These are phyloP conservation scores for Laguncularia racemosa DNA, from an alignment of 345 rosid genomes.

Conservation along the genomic window DNA sequence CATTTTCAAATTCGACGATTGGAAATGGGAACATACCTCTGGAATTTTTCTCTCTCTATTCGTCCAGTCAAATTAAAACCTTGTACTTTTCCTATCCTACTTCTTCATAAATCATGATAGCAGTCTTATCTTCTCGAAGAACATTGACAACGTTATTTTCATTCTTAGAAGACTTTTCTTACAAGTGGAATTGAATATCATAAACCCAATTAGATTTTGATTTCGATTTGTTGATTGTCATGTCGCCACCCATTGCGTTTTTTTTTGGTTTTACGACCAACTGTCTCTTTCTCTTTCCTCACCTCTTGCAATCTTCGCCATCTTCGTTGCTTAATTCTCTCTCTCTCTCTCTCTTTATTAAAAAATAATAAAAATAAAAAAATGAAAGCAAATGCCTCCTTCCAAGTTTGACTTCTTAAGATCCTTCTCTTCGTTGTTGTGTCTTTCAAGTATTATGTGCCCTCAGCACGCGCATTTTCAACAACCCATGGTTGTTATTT, in stretches of 20 bases:
- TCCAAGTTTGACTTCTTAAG: constrained; percentile 7
- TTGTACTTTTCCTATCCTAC: too few species aligned
- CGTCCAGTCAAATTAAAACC: constrained; percentile 8
- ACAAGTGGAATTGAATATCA: neutral
- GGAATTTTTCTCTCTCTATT: neutral
- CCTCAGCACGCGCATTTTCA: too few species aligned
- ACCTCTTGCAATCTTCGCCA: constrained; percentile 15
- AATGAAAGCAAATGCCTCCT: neutral
- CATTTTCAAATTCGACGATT: too few species aligned
- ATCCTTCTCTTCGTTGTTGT: constrained; percentile 2
- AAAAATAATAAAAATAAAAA: neutral
- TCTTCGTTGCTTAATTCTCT: neutral
- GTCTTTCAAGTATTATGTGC: too few species aligned
- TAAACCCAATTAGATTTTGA: neutral
- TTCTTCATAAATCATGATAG: neutral
- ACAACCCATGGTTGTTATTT: too few species aligned
- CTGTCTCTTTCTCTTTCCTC: constrained; percentile 8
- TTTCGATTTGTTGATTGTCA: constrained; percentile 7
- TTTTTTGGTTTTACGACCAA: neutral
- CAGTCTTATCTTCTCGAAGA: constrained; percentile 10
- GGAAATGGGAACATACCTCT: neutral
- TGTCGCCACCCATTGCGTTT: constrained; percentile 22
- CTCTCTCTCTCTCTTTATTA: constrained; percentile 2
- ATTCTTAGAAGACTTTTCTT: constrained; percentile 1
- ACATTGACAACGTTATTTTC: neutral